Evolutionary conservation across 1,139 yeast species (phyloP).

Genomic region (Nadsonia starkeyi-henricii): DNA sequence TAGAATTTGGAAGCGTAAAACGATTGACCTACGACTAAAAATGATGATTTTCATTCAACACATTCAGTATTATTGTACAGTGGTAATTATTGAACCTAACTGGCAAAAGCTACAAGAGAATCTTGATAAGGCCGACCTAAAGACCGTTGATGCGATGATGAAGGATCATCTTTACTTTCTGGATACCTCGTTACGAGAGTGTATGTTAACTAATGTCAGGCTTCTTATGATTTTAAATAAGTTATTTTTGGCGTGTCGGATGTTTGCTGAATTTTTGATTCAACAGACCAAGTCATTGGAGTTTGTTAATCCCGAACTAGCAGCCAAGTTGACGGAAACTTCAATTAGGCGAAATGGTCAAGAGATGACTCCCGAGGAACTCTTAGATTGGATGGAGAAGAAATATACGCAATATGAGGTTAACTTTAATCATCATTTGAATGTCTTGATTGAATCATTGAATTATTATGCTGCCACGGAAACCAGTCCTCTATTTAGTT

Average conservation of each 20-base stretch:
- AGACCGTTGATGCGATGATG: constrained; percentile 40
- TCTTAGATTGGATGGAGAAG: constrained; percentile 27
- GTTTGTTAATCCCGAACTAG: constrained; percentile 38
- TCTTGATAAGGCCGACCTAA: constrained; percentile 16
- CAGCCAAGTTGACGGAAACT: constrained; percentile 28
- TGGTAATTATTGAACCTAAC: constrained; percentile 47
- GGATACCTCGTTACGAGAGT: constrained; percentile 52
- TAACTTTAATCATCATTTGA: constrained; percentile 40
- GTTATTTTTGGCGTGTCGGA: constrained; percentile 26
- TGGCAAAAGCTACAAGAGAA: constrained; percentile 31
- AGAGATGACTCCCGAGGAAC: constrained; percentile 16
- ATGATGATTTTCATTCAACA: constrained; percentile 50
- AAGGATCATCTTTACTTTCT: constrained; percentile 42
- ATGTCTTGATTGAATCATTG: constrained; percentile 41
- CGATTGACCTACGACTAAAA: constrained; percentile 43
- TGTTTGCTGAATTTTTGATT: constrained; percentile 41
- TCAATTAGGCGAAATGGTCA: constrained; percentile 27
- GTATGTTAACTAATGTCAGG: constrained; percentile 49
- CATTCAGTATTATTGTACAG: constrained; percentile 41
- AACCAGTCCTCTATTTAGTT: constrained; percentile 39
- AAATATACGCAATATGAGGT: constrained; percentile 40
- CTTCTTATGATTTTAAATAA: constrained; percentile 33
- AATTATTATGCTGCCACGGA: constrained; percentile 51
- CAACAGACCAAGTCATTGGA: constrained; percentile 40
- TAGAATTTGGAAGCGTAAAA: constrained; percentile 43